Evolutionary conservation across 1,284 basidiomycete genomes (phyloP).

Genomic region (Rhodofomes roseus): DNA sequence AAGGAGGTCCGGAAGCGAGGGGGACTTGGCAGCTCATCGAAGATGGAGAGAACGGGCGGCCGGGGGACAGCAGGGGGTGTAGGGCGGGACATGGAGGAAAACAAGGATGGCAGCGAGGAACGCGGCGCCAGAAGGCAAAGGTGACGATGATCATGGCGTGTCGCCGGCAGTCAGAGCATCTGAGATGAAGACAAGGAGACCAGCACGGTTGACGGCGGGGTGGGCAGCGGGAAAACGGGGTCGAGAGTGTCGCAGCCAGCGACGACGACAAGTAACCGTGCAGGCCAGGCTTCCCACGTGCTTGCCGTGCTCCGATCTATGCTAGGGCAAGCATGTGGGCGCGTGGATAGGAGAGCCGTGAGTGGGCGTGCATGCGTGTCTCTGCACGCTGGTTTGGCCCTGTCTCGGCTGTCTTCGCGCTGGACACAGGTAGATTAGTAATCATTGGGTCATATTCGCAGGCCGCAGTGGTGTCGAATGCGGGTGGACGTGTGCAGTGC

Average conservation of each 20-base stretch:
- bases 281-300: too few species aligned
- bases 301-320: too few species aligned
- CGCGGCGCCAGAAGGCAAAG: neutral
- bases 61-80: neutral
- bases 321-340: too few species aligned
- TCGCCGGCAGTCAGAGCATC: conserved; percentile 2
- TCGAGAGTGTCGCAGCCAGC: neutral
- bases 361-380: too few species aligned
- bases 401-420: too few species aligned
- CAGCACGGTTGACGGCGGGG: neutral
- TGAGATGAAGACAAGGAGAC: neutral
- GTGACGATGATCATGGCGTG: conserved; percentile 2
- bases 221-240: neutral
- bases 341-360: too few species aligned
- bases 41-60: neutral
- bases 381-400: too few species aligned
- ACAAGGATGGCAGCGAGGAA: neutral
- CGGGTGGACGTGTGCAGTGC: too few species aligned
- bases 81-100: conserved; percentile 1
- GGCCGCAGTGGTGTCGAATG: too few species aligned
- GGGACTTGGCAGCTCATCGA: neutral
- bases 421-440: too few species aligned
- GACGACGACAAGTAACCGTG: too few species aligned
- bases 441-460: too few species aligned
- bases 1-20: neutral